A percentile compares a stretch with the other conserved stretches of the same genome.
Conservation (phyloP, 805 yeast species). For the Candida loeiensis region DNA sequence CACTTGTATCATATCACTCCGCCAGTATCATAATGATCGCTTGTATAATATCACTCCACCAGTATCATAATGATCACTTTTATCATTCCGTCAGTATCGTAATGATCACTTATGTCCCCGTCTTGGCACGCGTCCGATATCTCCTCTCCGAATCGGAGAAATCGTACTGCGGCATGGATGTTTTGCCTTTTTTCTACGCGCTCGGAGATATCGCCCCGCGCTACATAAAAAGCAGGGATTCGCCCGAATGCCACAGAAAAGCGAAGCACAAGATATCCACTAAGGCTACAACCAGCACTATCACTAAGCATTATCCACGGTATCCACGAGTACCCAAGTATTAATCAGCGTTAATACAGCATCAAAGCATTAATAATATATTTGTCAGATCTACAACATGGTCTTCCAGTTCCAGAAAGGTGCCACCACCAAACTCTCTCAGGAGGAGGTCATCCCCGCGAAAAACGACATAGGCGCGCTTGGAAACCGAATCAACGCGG, state of each 20-base stretch:
- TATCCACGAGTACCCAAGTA: neutral
- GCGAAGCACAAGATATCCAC: neutral
- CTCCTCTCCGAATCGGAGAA: conserved; percentile 2
- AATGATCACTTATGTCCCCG: too few species aligned
- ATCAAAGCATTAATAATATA: neutral
- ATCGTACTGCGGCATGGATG: conserved; percentile 1
- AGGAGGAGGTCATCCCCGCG: conserved; percentile 63
- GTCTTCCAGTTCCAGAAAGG: conserved; percentile 13
- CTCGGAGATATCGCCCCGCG: conserved; percentile 8
- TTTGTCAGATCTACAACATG: neutral
- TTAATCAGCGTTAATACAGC: neutral
- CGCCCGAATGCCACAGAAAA: neutral
- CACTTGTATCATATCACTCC: too few species aligned
- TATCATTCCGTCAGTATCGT: too few species aligned
- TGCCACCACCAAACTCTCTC: conserved; percentile 32
- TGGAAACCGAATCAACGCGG: conserved; percentile 73
- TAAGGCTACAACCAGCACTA: neutral
- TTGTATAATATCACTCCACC: too few species aligned
- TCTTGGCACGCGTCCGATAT: conserved; percentile 13
- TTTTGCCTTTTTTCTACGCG: neutral
- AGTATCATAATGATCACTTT: too few species aligned
- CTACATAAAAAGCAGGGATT: neutral
- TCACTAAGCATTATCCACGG: neutral
- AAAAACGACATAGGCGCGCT: conserved; percentile 79
- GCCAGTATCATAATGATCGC: too few species aligned